phyloP scores from a whole-genome alignment of 305 asterid genomes.

The Fraxinus paxiana region DNA sequence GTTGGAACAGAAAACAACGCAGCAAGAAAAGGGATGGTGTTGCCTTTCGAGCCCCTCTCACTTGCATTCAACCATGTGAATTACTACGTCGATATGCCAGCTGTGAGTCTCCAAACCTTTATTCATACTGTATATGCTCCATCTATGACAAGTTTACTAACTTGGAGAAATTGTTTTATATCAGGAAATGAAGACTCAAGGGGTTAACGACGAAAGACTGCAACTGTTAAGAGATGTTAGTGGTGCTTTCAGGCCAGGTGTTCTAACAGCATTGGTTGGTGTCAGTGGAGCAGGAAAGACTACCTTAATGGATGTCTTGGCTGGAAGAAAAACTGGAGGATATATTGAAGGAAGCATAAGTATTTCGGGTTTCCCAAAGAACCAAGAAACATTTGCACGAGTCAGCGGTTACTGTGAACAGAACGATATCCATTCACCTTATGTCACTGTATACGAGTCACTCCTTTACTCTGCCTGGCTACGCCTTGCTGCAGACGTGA shows the following conservation, averaged over 20 bases:
- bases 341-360: slow-evolving; percentile 68
- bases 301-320: slow-evolving; percentile 86
- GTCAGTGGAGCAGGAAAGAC: slow-evolving; percentile 96
- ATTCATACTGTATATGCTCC: neutral
- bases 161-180: slow-evolving; percentile 2
- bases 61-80: slow-evolving; percentile 69
- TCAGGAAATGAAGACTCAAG: slow-evolving; percentile 80
- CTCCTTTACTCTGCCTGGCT: slow-evolving; percentile 87
- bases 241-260: slow-evolving; percentile 83
- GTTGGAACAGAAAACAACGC: slow-evolving; percentile 20
- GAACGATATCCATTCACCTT: slow-evolving; percentile 80
- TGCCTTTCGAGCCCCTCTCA: slow-evolving; percentile 79
- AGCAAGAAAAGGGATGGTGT: slow-evolving; percentile 62
- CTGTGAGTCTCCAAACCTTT: slow-evolving; percentile 42
- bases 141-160: slow-evolving; percentile 12
- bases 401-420: slow-evolving; percentile 89
- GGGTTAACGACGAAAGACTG: slow-evolving; percentile 53
- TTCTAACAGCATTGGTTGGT: slow-evolving; percentile 77
- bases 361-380: slow-evolving; percentile 78
- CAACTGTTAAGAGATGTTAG: slow-evolving; percentile 67
- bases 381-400: slow-evolving; percentile 78
- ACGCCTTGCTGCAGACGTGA: slow-evolving; percentile 67
- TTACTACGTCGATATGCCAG: slow-evolving; percentile 81
- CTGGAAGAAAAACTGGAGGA: slow-evolving; percentile 85
- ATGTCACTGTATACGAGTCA: slow-evolving; percentile 75